These are phyloP conservation scores for Dactylis glomerata DNA, from an alignment of 176 grass and related monocot genomes.

Conservation along the genomic window DNA sequence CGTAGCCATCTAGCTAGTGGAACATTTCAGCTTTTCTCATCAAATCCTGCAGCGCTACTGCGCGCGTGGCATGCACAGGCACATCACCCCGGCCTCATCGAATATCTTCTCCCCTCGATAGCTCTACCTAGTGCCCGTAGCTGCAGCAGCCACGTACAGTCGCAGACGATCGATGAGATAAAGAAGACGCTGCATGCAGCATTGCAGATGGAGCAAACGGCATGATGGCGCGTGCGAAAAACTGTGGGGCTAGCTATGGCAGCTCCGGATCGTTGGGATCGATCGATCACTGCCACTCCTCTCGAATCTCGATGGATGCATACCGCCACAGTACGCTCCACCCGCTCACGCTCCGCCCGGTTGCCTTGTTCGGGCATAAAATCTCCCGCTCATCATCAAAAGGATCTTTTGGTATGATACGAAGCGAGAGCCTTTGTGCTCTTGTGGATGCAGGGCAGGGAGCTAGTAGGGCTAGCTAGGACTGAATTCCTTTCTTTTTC, in stretches of 20 bases:
- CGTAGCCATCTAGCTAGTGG: neutral
- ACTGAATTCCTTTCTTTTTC: neutral
- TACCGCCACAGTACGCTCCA: conserved; percentile 30
- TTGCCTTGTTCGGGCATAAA: conserved; percentile 28
- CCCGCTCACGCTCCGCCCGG: conserved; percentile 16
- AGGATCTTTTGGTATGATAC: conserved; percentile 45
- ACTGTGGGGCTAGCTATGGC: conserved; percentile 1
- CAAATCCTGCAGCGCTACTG: neutral
- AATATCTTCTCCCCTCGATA: neutral
- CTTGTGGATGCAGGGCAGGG: neutral
- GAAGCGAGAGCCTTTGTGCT: conserved; percentile 12
- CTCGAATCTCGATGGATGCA: conserved; percentile 10
- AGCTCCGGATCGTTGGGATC: neutral
- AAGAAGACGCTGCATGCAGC: neutral
- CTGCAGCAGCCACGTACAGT: neutral
- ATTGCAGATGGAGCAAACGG: neutral
- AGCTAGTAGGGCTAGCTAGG: neutral
- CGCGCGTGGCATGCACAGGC: neutral
- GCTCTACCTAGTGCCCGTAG: neutral
- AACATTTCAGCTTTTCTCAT: conserved; percentile 7
- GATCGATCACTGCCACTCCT: conserved; percentile 20
- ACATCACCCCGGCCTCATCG: neutral
- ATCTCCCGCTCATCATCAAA: conserved; percentile 39
- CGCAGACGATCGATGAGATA: neutral
- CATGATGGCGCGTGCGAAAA: conserved; percentile 52